phyloP scores from a whole-genome alignment of 129 eudicot genomes.

The Centrapalus pauciflorus region DNA sequence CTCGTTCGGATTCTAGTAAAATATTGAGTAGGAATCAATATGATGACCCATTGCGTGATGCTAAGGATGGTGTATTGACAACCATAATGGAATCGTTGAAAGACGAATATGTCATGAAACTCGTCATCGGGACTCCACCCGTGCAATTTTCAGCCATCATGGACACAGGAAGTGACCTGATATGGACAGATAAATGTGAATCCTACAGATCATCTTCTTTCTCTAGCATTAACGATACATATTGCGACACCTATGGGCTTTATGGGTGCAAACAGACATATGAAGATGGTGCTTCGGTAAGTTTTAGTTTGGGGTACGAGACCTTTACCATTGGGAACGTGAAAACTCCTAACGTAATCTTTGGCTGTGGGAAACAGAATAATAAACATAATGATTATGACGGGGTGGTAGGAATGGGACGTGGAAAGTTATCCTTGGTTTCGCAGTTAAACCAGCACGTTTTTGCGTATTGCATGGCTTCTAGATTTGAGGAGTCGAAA shows the following conservation, averaged over 20 bases:
- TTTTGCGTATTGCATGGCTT: slow-evolving; percentile 33
- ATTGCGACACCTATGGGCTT: background rate
- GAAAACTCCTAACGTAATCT: background rate
- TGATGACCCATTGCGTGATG: background rate
- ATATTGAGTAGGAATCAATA: background rate
- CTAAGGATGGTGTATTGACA: background rate
- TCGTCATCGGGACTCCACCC: slow-evolving; percentile 18
- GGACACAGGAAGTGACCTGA: slow-evolving; percentile 26
- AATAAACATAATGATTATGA: background rate
- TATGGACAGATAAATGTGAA: slow-evolving; percentile 16
- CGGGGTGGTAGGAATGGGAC: slow-evolving; percentile 39
- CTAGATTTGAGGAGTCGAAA: slow-evolving; percentile 7
- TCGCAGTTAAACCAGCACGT: slow-evolving; percentile 24
- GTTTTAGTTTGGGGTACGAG: background rate
- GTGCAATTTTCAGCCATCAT: slow-evolving; percentile 7
- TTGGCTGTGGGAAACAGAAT: background rate
- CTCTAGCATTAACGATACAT: background rate
- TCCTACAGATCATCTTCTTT: background rate
- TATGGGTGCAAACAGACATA: background rate
- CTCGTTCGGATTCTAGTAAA: background rate
- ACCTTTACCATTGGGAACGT: background rate
- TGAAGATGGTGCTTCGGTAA: background rate
- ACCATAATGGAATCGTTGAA: background rate
- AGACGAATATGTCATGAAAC: background rate
- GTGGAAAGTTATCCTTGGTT: slow-evolving; percentile 34